A percentile compares a stretch with the other conserved stretches of the same genome.
Conservation (phyloP, 2,329 filamentous ascomycete species). For the Lasiodiplodia sp. region DNA sequence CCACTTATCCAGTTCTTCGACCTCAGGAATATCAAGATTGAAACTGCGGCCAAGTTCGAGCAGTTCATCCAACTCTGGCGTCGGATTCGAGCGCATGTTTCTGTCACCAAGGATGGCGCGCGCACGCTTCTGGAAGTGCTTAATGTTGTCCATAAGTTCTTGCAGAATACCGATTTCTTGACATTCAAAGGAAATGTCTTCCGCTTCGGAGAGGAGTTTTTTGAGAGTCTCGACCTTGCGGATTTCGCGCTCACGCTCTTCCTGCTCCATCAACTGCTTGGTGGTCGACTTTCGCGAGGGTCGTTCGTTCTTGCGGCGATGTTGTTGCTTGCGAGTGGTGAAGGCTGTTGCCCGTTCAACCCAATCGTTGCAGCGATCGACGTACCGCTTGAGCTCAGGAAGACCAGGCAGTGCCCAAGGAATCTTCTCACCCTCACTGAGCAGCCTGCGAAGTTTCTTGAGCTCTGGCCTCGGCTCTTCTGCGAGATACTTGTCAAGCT, state of each 20-base stretch:
- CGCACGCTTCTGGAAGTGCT: constrained; percentile 81
- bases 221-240: constrained; percentile 90
- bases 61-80: constrained; percentile 74
- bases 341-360: constrained; percentile 96
- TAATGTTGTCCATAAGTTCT: constrained; percentile 85
- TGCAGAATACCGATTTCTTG: constrained; percentile 85
- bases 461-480: constrained; percentile 85
- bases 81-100: constrained; percentile 33
- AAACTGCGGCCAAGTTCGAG: constrained; percentile 89
- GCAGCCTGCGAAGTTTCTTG: constrained; percentile 81
- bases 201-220: constrained; percentile 81
- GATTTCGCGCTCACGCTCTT: constrained; percentile 82
- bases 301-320: constrained; percentile 93
- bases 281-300: constrained; percentile 77
- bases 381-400: constrained; percentile 82
- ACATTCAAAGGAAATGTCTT: constrained; percentile 90
- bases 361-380: constrained; percentile 97
- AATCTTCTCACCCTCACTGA: constrained; percentile 95
- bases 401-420: constrained; percentile 87
- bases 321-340: constrained; percentile 96
- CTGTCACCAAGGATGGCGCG: constrained; percentile 60
- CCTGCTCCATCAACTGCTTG: constrained; percentile 76
- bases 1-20: constrained; percentile 80
- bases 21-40: constrained; percentile 89
- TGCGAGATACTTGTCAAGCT: constrained; percentile 83